Evolutionary conservation across 2,329 filamentous ascomycete genomes (phyloP).

Genomic region (Aspergillus sojae): DNA sequence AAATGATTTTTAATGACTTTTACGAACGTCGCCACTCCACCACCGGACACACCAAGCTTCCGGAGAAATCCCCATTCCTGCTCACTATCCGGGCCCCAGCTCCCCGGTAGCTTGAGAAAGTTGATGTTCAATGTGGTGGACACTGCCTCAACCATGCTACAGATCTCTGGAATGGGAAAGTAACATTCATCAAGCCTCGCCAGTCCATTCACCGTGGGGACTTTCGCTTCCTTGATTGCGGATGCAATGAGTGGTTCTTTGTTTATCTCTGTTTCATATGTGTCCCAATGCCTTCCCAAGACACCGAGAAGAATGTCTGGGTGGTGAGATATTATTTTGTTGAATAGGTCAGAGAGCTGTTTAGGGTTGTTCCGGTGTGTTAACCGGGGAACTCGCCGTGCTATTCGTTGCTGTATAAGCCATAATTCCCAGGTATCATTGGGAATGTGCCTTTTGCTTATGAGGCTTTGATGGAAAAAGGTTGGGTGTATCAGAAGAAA

Average conservation of each 20-base stretch:
- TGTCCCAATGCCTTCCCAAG: background rate
- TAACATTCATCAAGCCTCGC: background rate
- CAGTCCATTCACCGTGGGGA: background rate
- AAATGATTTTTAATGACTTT: no score
- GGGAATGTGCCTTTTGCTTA: background rate
- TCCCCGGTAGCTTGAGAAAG: background rate
- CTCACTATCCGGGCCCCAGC: background rate
- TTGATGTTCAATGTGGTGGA: background rate
- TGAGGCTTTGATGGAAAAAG: background rate
- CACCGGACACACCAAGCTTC: no score
- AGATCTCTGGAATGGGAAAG: background rate
- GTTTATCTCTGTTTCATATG: background rate
- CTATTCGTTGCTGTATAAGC: background rate
- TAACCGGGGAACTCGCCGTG: background rate
- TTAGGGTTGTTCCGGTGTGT: background rate
- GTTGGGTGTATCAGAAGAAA: background rate
- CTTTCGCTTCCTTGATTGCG: background rate
- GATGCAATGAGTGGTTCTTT: background rate
- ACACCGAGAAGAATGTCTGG: background rate
- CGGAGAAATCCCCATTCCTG: background rate
- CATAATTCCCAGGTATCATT: background rate
- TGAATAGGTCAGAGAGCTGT: background rate
- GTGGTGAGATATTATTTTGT: background rate
- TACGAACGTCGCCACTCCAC: no score
- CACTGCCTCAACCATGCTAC: background rate